Evolutionary conservation across 148 eudicot genomes (phyloP), one percentile per base, ranked within the genome.

Genomic region (Arctostaphylos glauca): DNA sequence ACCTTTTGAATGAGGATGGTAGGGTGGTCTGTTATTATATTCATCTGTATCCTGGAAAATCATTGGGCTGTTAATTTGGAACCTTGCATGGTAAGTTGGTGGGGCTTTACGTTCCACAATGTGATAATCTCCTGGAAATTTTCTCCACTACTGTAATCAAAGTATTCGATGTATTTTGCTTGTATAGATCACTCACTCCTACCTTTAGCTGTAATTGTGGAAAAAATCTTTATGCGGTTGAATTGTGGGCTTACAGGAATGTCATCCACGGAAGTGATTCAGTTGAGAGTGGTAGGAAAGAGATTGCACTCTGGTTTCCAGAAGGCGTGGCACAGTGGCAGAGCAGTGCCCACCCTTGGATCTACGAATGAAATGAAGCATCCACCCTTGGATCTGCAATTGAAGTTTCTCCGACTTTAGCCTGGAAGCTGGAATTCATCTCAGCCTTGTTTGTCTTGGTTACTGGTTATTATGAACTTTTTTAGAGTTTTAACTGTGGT

Each of bases 221-320:
- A 46, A 44, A 25, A 49, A 31, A 31, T 80, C 48, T 18, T 18
- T 23, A 21, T 68, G 18, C 14, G 16, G 7, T 14, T 75, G 56
- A 46, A 5, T 64, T 68, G 19, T 79, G 49, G 79, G 19, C 43
- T 52, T 82, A 79, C 87, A 94, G 99, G 82, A 96, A 94, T 62
- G 91, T 96, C 18, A 96, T 96, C 85, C 98, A 94, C 46, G 99
- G 99, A 48, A 96, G 98, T 68, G 96, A 96, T 77, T 81, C 95
- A 19, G 92, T 94, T 46, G 98, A 94, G 81, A 96, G 95, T n/a
- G 99, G 90, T 23, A 89, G 84, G 74, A 92, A 96, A 68, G 99
- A 96, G 91, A 96, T 96, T 82, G 95, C 91, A 19, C 89, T 96
- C 53, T 94, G 99, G 98, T 96, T 94, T 91, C 97, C 97, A 0